Evolutionary conservation across 768 basidiomycete species (phyloP), one percentile per base, ranked within the genome.

Genomic region (Kwoniella sp.): DNA sequence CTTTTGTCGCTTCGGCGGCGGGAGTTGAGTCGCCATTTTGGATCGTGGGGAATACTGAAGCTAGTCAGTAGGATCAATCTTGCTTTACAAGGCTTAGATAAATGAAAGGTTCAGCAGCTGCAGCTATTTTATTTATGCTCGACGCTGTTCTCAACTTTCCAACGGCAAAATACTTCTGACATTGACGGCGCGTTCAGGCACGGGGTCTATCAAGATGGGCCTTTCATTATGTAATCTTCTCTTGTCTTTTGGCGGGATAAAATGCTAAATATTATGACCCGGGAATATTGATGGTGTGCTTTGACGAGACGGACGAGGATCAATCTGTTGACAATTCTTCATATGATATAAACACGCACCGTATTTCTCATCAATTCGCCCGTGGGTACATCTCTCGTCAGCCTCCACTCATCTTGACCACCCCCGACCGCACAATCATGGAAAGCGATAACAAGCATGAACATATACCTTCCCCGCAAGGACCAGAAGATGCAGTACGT

Each of bases 1-100:
- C 80, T 94, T 93, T 78, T 87, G 86, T 68, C 93, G 86, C 82
- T 93, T 94, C 20, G 91, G 92, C 26, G 92, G 93, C 31, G 92
- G 93, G 26, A 94, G 85, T 23, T 89, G 83, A 4, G 92, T 88
- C 11, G 93, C 89, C 93, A 94, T 94, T 3, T 48, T 68, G 61
- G 5, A 12, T n/a, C 9, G 41, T 45, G 41, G 20, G 34, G 7
- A 7, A 13, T 37, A 37, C 34, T 37, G 34, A 37, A 37, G 13
- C 13, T 13, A 7, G 34, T 13, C 13, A 37, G 13, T 37, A 37
- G 34, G n/a, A n/a, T n/a, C n/a, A n/a, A n/a, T n/a, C n/a, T n/a
- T n/a, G n/a, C n/a, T n/a, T n/a, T n/a, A n/a, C n/a, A n/a, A n/a
- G n/a, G n/a, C n/a, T n/a, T n/a, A n/a, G n/a, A n/a, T n/a, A n/a